phyloP scores from a whole-genome alignment of 768 basidiomycete species.

The Boletus huronensis region DNA sequence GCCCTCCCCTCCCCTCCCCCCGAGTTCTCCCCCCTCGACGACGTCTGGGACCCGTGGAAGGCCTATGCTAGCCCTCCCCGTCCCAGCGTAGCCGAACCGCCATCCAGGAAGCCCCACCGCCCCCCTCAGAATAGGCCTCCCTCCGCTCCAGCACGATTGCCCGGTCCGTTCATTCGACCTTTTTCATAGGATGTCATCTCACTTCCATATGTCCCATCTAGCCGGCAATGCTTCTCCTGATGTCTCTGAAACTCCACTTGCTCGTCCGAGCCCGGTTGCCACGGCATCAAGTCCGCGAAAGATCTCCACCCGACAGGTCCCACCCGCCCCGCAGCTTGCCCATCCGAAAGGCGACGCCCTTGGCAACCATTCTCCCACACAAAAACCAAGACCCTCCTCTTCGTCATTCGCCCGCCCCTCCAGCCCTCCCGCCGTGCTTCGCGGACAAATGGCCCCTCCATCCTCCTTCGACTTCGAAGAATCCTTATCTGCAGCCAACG shows the following conservation, averaged over 20 bases:
- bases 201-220: constrained; percentile 13
- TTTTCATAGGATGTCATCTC: not conserved
- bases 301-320: constrained; percentile 3
- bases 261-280: constrained; percentile 17
- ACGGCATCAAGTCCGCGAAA: constrained; percentile 12
- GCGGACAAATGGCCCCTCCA: constrained; percentile 14
- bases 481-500: constrained; percentile 28
- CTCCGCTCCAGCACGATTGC: not conserved
- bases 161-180: constrained; percentile 20
- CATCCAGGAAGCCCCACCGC: not conserved
- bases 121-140: no score
- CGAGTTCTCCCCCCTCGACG: not conserved
- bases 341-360: constrained; percentile 12
- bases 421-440: constrained; percentile 21
- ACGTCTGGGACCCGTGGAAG: constrained; percentile 27
- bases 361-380: constrained; percentile 15
- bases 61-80: not conserved
- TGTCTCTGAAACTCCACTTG: not conserved
- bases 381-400: not conserved
- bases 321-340: not conserved
- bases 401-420: not conserved
- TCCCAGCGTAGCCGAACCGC: not conserved
- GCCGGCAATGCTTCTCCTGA: constrained; percentile 3
- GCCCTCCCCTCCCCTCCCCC: not conserved
- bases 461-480: constrained; percentile 29